A percentile compares a stretch with the other conserved stretches of the same genome.
Conservation (phyloP, 768 basidiomycete genomes). For the Naganishia vaughanmartiniae region DNA sequence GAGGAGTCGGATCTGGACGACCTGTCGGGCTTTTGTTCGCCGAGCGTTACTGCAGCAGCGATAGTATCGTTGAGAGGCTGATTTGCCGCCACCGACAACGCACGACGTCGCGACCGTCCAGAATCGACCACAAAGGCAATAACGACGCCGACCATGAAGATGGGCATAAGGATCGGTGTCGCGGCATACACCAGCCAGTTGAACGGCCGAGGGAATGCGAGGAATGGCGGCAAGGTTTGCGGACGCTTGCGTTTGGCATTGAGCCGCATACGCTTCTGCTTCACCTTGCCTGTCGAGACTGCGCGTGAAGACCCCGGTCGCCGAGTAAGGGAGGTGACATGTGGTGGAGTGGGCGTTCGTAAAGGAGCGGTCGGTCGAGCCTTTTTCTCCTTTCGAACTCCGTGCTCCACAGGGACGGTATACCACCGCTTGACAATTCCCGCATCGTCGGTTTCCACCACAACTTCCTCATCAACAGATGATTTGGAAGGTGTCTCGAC, state of each 20-base stretch:
- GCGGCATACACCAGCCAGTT: conserved; percentile 29
- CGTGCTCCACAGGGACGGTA: conserved; percentile 16
- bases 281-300: background rate
- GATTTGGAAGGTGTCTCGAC: conserved; percentile 17
- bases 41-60: background rate
- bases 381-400: background rate
- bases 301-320: background rate
- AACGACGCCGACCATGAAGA: conserved; percentile 27
- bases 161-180: conserved; percentile 22
- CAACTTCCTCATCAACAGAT: conserved; percentile 11
- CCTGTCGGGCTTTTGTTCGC: background rate
- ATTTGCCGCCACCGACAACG: background rate
- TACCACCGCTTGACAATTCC: conserved; percentile 26
- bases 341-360: background rate
- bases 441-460: conserved; percentile 26
- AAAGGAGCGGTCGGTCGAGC: background rate
- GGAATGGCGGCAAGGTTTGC: conserved; percentile 21
- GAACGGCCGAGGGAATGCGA: conserved; percentile 24
- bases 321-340: background rate
- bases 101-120: conserved; percentile 8
- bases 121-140: conserved; percentile 9
- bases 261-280: conserved; percentile 12
- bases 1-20: background rate
- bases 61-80: conserved; percentile 16
- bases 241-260: conserved; percentile 12